A percentile compares a stretch with the other conserved stretches of the same genome.
phyloP scores from a whole-genome alignment of 768 basidiomycete genomes.

The Mycena vulgaris region DNA sequence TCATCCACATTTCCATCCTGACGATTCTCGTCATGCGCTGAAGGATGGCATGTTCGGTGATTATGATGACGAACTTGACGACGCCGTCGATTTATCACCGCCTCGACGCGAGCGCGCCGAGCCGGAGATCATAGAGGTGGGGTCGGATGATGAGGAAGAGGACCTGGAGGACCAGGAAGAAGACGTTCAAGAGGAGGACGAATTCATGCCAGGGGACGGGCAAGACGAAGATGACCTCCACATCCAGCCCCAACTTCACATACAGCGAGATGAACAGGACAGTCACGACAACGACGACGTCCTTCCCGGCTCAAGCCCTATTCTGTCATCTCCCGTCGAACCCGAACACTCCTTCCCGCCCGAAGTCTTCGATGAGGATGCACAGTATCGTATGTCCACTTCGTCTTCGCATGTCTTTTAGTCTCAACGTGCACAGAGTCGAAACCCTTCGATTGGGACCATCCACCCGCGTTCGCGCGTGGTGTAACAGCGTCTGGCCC shows the following conservation, averaged over 20 bases:
- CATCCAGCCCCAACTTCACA: not conserved
- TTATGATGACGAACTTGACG: slow-evolving; percentile 29
- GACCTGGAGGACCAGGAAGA: slow-evolving; percentile 26
- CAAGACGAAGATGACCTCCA: slow-evolving; percentile 33
- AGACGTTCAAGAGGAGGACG: slow-evolving; percentile 37
- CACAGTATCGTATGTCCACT: not conserved
- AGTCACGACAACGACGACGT: slow-evolving; percentile 26
- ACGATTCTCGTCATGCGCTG: not conserved
- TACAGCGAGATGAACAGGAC: not conserved
- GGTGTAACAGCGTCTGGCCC: slow-evolving; percentile 18
- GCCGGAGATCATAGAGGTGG: slow-evolving; percentile 37
- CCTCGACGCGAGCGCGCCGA: slow-evolving; percentile 22
- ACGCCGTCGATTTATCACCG: slow-evolving; percentile 1
- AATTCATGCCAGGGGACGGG: slow-evolving; percentile 31
- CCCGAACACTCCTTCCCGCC: slow-evolving; percentile 16
- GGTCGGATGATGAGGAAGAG: slow-evolving; percentile 44
- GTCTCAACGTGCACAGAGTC: not conserved
- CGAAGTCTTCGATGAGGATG: slow-evolving; percentile 7
- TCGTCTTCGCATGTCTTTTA: not conserved
- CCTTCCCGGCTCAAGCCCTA: slow-evolving; percentile 26
- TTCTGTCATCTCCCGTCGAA: slow-evolving; percentile 33
- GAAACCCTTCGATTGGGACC: slow-evolving; percentile 28
- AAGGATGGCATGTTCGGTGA: slow-evolving; percentile 29
- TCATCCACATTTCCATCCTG: not conserved
- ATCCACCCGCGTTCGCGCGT: slow-evolving; percentile 28